These are phyloP conservation scores for Clarireedia sp. DNA, from an alignment of 2,329 filamentous ascomycete genomes.

Conservation along the genomic window DNA sequence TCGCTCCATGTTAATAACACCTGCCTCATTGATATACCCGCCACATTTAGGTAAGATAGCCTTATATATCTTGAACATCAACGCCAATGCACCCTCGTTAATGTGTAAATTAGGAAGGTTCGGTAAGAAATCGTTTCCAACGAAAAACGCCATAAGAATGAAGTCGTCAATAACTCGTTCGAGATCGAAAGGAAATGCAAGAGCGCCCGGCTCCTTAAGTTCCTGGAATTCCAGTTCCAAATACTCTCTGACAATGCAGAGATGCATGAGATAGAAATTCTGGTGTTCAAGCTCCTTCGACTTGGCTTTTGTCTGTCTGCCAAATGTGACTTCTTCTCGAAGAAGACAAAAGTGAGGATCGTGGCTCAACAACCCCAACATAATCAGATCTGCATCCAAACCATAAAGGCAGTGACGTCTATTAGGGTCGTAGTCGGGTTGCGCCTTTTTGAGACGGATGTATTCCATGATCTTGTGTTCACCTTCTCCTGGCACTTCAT, in stretches of 20 bases:
- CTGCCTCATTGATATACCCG: conserved; percentile 94
- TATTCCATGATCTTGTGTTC: conserved; percentile 99
- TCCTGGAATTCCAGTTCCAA: conserved; percentile 96
- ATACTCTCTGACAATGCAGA: conserved; percentile 96
- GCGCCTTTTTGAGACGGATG: conserved; percentile 93
- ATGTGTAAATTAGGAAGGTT: conserved; percentile 95
- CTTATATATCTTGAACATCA: conserved; percentile 98
- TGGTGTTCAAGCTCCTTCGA: conserved; percentile 97
- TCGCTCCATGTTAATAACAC: conserved; percentile 80
- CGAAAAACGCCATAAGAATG: conserved; percentile 98
- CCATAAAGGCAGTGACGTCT: conserved; percentile 96
- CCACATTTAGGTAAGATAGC: conserved; percentile 76
- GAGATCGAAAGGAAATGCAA: conserved; percentile 81
- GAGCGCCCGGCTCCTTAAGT: conserved; percentile 61
- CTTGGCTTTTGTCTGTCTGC: conserved; percentile 76
- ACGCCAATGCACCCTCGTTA: conserved; percentile 91
- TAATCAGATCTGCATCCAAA: conserved; percentile 94
- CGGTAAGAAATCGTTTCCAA: conserved; percentile 97
- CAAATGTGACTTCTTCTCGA: conserved; percentile 96
- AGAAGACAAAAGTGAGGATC: conserved; percentile 97
- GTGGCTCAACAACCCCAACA: conserved; percentile 93
- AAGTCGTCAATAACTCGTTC: conserved; percentile 98
- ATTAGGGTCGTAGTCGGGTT: conserved; percentile 86
- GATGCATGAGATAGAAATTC: conserved; percentile 95
- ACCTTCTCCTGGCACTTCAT: conserved; percentile 95